A percentile compares a stretch with the other conserved stretches of the same genome.
These are phyloP conservation scores for Boletus smithii DNA, from an alignment of 1,284 basidiomycete species.

Conservation along the genomic window DNA sequence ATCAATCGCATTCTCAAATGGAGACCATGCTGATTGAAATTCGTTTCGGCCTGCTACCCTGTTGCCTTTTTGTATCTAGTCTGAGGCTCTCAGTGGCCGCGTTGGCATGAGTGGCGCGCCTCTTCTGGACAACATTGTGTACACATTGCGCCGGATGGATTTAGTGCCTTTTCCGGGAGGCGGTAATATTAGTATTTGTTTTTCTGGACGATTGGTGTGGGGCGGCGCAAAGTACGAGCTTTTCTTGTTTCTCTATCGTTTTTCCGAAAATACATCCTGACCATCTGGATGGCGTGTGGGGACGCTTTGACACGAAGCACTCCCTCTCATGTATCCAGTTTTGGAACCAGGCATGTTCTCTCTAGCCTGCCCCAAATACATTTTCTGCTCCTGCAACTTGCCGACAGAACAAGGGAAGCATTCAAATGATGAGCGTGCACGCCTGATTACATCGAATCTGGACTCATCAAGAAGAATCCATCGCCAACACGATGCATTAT, in stretches of 20 bases:
- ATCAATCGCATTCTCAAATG: conserved; percentile 17
- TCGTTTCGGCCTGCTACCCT: conserved; percentile 7
- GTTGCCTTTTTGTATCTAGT: conserved; percentile 12
- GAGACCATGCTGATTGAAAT: conserved; percentile 15
- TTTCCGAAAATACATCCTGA: conserved; percentile 8
- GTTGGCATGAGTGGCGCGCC: conserved; percentile 2
- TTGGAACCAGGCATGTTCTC: background rate
- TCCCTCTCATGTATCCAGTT: background rate
- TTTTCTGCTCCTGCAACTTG: background rate
- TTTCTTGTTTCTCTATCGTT: conserved; percentile 3
- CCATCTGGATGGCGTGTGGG: conserved; percentile 1
- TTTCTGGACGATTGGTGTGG: background rate
- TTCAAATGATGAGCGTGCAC: background rate
- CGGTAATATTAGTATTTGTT: conserved; percentile 4
- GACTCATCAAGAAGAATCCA: background rate
- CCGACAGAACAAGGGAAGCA: background rate
- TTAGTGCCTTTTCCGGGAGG: background rate
- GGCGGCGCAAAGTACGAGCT: conserved; percentile 20
- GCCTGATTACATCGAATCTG: background rate
- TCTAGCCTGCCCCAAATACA: background rate
- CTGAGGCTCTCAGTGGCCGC: conserved; percentile 1
- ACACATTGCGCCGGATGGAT: background rate
- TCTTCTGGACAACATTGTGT: background rate
- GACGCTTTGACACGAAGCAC: background rate
- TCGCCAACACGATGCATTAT: background rate